Evolutionary conservation across 108 stramenopile species (phyloP), one percentile per base, ranked within the genome.

Genomic region (Cyclostephanos invisitatus): DNA sequence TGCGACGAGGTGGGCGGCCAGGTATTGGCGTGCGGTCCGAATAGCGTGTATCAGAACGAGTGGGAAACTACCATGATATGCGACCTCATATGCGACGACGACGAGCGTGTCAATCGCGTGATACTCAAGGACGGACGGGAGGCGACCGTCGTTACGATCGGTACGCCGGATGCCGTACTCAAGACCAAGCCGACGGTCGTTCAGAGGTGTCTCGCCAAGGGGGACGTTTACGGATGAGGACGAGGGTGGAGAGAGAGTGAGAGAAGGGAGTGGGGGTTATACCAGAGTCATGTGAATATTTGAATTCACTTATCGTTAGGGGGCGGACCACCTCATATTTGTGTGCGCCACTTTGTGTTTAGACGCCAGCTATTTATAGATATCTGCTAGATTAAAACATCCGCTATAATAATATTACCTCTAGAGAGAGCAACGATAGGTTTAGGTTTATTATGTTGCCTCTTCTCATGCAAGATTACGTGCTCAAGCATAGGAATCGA

Each of bases 51-150:
- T 36, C 55, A 49, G 18, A 1, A 1, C 18, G 76, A 77, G n/a
- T 77, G 68, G 68, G 69, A 70, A 5, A 60, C 48, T 1, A 70
- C 64, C 0, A 70, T 77, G 76, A 46, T 70, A 18, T 77, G 76
- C 58, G 55, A 58, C 21, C 66, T 77, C 57, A 27, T 77, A 10
- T 29, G 51, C 25, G 72, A 73, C 12, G 38, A 48, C 0, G 10
- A 11, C 24, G 21, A 18, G 64, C 51, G 49, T 65, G 15, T 47
- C 64, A 49, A n/a, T n/a, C 44, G 47, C 27, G 47, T 60, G 5
- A 29, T 69, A 5, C 51, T 77, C 27, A 54, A 77, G 24, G 68
- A 77, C 49, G 76, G 76, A 18, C 18, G 68, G 44, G 63, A 77
- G 42, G 76, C 76, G 18, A 44, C 59, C 7, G 76, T 77, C 9